Evolutionary conservation across 768 basidiomycete genomes (phyloP).

Genomic region (Kwoniella bestiolae): DNA sequence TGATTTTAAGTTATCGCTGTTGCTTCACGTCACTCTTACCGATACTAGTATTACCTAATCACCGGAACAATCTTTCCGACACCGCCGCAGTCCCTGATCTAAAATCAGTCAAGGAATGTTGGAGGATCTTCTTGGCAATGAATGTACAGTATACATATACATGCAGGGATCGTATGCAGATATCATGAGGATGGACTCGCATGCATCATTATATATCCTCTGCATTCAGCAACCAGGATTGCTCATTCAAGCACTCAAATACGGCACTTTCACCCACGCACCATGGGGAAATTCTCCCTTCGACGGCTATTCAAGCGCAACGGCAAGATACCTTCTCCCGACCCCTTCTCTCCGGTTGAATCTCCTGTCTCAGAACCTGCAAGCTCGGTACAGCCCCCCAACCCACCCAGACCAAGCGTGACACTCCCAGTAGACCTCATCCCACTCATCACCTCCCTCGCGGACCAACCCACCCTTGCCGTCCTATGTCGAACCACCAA

Average conservation of each 20-base stretch:
- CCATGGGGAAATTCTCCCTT: neutral
- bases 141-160: neutral
- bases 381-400: neutral
- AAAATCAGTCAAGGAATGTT: neutral
- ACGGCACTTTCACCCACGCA: no score
- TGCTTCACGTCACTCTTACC: neutral
- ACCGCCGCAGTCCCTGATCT: constrained; percentile 1
- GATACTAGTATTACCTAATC: neutral
- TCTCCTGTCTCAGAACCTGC: neutral
- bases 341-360: neutral
- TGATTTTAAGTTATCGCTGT: neutral
- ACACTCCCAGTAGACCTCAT: neutral
- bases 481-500: neutral
- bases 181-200: neutral
- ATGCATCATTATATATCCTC: no score
- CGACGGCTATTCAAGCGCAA: neutral
- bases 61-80: neutral
- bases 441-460: neutral
- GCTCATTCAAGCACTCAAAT: neutral
- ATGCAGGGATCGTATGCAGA: neutral
- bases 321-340: neutral
- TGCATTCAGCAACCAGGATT: neutral
- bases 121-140: neutral
- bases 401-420: no score
- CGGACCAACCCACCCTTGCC: neutral